Base-by-base conservation (phyloP, 192 early-diverging fungal genomes). In the Linnemannia exigua region DNA sequence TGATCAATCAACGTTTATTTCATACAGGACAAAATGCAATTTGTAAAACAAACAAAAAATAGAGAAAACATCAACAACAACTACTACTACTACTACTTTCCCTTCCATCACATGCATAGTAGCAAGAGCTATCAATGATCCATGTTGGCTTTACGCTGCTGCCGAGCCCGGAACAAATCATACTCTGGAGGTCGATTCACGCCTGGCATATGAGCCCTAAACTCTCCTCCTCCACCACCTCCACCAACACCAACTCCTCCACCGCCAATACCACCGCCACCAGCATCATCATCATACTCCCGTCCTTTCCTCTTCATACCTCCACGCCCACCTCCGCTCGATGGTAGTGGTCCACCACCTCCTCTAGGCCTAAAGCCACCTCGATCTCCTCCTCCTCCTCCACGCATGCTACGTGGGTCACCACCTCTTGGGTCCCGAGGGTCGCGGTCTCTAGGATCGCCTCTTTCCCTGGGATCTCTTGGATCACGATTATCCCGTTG, bases 161-260 rank as follows among this genome's bases (percentile, higher is more conserved):
- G 91, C 70, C 91, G 74, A 36, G 83, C 73, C 51, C 91, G 79
- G 71, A 91, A 92, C 5, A 92, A 58, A 75, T 92, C 91, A 75
- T 85, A 91, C 72, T 92, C 91, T 28, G 91, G 91, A 22, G 91
- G 90, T 38, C 91, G 80, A 68, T 92, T 92, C 28, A 89, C 89
- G 16, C 91, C 91, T 37, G 87, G 87, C 74, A 80, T 77, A 22
- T 86, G 77, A 35, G 61, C 41, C 16, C 78, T 38, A 52, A 66
- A 86, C n/a, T 86, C 81, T 74, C 81, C 81, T 69, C 81, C 71
- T 1, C 67, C 80, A 28, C 66, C 46, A 50, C 80, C 70, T 20
- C 80, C 77, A 33, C 71, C 75, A 0, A 35, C 50, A 17, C 67
- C 35, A 22, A 72, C 76, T 9, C 61, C 79, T 47, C 72, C 61